Percentiles rank a stretch among this genome's conserved stretches.
Evolutionary conservation across 2,329 filamentous ascomycete species (phyloP).

Genomic region (Elsinoe batatas): DNA sequence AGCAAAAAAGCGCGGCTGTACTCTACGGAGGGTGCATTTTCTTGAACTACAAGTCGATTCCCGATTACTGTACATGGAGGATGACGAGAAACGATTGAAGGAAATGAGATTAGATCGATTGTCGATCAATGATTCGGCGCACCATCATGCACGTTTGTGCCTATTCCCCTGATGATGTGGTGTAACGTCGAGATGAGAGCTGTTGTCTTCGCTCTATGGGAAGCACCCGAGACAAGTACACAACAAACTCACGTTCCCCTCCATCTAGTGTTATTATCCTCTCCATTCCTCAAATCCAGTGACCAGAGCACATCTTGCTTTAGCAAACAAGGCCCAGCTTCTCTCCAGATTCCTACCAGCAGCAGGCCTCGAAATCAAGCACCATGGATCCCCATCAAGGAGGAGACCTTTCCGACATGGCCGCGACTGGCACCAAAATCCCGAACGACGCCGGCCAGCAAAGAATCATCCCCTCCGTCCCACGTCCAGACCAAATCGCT

Average conservation of each 20-base stretch:
- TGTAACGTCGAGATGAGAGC: constrained; percentile 11
- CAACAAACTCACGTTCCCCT: neutral
- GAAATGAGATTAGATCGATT: neutral
- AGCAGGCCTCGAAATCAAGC: neutral
- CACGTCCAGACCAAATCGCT: constrained; percentile 37
- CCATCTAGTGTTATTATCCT: neutral
- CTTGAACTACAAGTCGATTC: no score
- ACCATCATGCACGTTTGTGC: neutral
- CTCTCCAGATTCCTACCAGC: neutral
- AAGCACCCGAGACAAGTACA: neutral
- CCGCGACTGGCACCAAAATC: constrained; percentile 27
- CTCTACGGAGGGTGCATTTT: no score
- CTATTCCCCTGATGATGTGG: neutral
- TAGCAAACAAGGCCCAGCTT: neutral
- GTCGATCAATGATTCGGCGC: neutral
- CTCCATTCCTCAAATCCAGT: neutral
- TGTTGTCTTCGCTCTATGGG: neutral
- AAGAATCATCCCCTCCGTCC: constrained; percentile 39
- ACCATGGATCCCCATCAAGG: constrained; percentile 12
- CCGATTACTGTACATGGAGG: no score
- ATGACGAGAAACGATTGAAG: no score
- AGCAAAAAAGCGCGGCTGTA: no score
- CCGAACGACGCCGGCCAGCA: constrained; percentile 39
- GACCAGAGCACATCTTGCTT: no score
- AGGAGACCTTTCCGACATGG: constrained; percentile 30